phyloP scores from a whole-genome alignment of 2,329 filamentous ascomycete species.

The Aureobasidium mangrovei region DNA sequence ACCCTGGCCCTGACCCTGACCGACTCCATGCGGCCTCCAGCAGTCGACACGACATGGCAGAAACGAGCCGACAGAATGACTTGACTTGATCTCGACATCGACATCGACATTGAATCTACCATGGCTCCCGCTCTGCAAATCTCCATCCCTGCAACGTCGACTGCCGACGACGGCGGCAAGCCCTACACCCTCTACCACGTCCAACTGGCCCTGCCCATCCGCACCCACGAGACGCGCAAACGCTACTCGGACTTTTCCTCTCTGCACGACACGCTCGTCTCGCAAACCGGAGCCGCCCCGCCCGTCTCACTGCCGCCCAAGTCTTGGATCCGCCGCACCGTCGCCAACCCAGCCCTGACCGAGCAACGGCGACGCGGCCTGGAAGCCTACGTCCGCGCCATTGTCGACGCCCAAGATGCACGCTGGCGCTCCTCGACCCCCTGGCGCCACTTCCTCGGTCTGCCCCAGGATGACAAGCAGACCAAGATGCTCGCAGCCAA shows the following conservation, averaged over 20 bases:
- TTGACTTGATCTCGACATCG: neutral
- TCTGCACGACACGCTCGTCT: conserved; percentile 55
- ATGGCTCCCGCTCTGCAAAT: conserved; percentile 40
- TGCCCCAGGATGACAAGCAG: conserved; percentile 44
- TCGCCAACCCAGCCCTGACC: conserved; percentile 59
- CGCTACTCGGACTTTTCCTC: conserved; percentile 71
- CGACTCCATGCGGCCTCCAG: too few relatives aligned
- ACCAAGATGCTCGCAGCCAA: conserved; percentile 13
- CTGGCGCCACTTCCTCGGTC: conserved; percentile 66
- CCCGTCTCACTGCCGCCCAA: conserved; percentile 62
- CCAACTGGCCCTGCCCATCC: conserved; percentile 64
- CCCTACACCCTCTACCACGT: conserved; percentile 73
- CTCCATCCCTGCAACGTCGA: conserved; percentile 41
- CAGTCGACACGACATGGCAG: too few relatives aligned
- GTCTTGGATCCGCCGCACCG: conserved; percentile 67
- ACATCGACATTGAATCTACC: too few relatives aligned
- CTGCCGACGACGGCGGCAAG: conserved; percentile 46
- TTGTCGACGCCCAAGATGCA: conserved; percentile 64
- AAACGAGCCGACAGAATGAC: too few relatives aligned
- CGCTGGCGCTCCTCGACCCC: conserved; percentile 65
- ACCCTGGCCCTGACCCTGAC: too few relatives aligned
- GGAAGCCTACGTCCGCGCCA: conserved; percentile 62
- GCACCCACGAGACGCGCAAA: conserved; percentile 67
- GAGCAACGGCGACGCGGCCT: conserved; percentile 60
- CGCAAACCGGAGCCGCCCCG: conserved; percentile 53